Percentiles rank a stretch among this genome's conserved stretches.
These are phyloP conservation scores for Sporothrix mexicana DNA, from an alignment of 2,329 filamentous ascomycete species.

Conservation along the genomic window DNA sequence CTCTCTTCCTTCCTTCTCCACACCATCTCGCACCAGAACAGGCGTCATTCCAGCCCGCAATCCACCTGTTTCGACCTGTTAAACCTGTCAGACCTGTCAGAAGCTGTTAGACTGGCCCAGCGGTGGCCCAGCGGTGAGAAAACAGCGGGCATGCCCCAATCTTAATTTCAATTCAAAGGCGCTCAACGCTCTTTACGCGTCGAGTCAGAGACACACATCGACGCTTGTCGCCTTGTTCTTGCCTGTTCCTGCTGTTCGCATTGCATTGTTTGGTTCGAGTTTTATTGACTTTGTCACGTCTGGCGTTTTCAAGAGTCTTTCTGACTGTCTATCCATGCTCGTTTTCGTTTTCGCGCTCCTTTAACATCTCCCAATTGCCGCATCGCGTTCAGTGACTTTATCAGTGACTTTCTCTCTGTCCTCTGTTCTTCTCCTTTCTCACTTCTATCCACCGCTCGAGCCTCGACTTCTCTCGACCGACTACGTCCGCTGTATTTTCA, in stretches of 20 bases:
- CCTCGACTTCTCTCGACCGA: not conserved
- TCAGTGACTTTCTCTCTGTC: not conserved
- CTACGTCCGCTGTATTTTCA: no score
- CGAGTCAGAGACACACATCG: conserved; percentile 23
- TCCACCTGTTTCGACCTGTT: not conserved
- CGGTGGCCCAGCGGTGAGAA: not conserved
- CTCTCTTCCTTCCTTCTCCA: not conserved
- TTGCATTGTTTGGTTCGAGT: not conserved
- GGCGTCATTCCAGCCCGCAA: conserved; percentile 29
- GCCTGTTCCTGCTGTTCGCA: not conserved
- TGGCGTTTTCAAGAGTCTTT: not conserved
- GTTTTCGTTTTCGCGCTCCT: conserved; percentile 7
- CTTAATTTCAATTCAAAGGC: not conserved
- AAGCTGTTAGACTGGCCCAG: not conserved
- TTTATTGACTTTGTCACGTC: not conserved
- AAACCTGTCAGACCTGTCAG: no score
- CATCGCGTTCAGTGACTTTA: not conserved
- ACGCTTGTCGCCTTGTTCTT: not conserved
- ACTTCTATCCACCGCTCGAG: not conserved
- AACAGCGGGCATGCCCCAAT: conserved; percentile 11
- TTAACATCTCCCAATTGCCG: conserved; percentile 10
- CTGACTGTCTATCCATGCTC: not conserved
- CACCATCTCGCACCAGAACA: not conserved
- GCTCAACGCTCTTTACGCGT: conserved; percentile 15
- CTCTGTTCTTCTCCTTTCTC: not conserved